These are phyloP conservation scores for Pseudognaphalium luteoalbum DNA, from an alignment of 129 eudicot genomes.

Conservation along the genomic window DNA sequence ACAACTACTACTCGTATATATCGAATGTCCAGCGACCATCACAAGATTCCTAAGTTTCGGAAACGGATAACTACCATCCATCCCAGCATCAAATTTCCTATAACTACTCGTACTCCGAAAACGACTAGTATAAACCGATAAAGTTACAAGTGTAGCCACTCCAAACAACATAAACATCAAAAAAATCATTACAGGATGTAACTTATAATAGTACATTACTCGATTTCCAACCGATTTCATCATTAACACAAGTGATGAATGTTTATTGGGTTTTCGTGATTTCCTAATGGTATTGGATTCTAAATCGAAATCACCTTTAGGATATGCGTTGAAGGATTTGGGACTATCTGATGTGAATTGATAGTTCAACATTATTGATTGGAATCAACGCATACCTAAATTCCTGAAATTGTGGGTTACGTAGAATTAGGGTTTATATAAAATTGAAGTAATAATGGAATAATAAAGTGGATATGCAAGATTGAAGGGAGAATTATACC, in stretches of 20 bases:
- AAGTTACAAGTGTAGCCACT: conserved; percentile 39
- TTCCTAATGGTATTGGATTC: conserved; percentile 66
- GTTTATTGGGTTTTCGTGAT: conserved; percentile 52
- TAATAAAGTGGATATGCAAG: too few species aligned
- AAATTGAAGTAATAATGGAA: not conserved
- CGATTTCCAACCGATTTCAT: conserved; percentile 54
- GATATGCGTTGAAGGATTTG: conserved; percentile 78
- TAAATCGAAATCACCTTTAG: conserved; percentile 81
- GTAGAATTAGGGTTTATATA: not conserved
- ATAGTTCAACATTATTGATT: conserved; percentile 47
- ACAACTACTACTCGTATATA: conserved; percentile 88
- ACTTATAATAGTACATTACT: conserved; percentile 57
- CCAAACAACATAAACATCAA: conserved; percentile 57
- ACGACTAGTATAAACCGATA: conserved; percentile 47
- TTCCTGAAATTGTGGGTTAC: not conserved
- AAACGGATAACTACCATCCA: conserved; percentile 52
- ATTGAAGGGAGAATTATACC: not conserved
- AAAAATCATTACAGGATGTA: conserved; percentile 63
- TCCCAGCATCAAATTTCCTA: conserved; percentile 28
- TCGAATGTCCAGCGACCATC: conserved; percentile 99
- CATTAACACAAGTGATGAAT: conserved; percentile 41
- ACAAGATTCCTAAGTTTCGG: conserved; percentile 74
- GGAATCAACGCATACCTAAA: conserved; percentile 2
- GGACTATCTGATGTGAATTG: conserved; percentile 68
- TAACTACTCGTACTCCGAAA: conserved; percentile 32